Conservation (phyloP, 108 stramenopile species). For the Pseudonitzschia pungens region DNA sequence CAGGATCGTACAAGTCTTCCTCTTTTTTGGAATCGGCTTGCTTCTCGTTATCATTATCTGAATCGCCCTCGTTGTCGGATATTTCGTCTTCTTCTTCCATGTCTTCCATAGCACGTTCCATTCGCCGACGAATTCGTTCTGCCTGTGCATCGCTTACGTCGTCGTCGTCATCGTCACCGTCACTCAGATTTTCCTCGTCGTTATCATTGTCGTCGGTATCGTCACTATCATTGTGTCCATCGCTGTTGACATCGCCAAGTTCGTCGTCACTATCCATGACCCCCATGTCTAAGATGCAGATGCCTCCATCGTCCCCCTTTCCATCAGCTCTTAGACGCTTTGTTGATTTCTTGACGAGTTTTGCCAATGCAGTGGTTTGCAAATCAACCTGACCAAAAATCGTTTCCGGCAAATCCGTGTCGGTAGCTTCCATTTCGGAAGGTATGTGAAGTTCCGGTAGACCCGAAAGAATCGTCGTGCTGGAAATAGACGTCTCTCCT, state of each 20-base stretch:
- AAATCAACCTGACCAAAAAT: conserved; percentile 92
- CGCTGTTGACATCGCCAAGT: conserved; percentile 34
- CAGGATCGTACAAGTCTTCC: conserved; percentile 57
- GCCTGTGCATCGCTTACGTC: conserved; percentile 64
- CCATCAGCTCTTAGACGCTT: conserved; percentile 38
- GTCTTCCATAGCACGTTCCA: conserved; percentile 84
- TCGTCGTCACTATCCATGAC: conserved; percentile 28
- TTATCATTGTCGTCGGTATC: not conserved
- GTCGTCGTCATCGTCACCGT: conserved; percentile 42
- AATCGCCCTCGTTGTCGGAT: conserved; percentile 26
- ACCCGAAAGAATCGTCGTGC: conserved; percentile 23
- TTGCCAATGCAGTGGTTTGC: conserved; percentile 75
- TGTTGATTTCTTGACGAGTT: conserved; percentile 54
- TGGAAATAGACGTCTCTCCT: not conserved
- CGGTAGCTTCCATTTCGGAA: conserved; percentile 83
- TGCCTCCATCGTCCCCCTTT: conserved; percentile 33
- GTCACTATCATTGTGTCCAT: conserved; percentile 49
- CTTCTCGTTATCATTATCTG: not conserved
- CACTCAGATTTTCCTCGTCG: conserved; percentile 29
- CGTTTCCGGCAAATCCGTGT: conserved; percentile 88
- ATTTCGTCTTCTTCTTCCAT: conserved; percentile 50
- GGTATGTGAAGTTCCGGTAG: conserved; percentile 20
- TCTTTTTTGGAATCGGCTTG: conserved; percentile 39
- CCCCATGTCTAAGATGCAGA: conserved; percentile 43
- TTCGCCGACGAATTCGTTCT: conserved; percentile 66